Evolutionary conservation across 345 rosid genomes (phyloP), one percentile per base, ranked within the genome.

Genomic region (Salix caprea): DNA sequence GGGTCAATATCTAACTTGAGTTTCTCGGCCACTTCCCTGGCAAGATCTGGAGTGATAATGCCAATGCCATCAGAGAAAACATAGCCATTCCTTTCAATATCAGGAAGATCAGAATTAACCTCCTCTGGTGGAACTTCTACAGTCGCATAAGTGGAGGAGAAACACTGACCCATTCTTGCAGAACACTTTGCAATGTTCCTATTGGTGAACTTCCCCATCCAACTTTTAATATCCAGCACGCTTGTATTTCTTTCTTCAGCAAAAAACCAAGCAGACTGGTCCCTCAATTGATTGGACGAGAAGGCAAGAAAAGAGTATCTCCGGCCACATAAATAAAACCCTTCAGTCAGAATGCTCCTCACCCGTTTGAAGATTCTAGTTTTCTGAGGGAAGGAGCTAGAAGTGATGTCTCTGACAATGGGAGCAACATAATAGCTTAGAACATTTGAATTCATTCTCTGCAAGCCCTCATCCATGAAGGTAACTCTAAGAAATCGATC

Each of bases 91-190:
- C 93, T 88, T 83, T 81, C 13, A 48, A 92, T 75, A 78, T 95
- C 97, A 21, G 88, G 87, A 84, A 91, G 90, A 14, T 73, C 56
- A 18, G 5, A 72, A 73, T 89, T 77, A 70, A 86, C 93, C 86
- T 92, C 82, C 1, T 13, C 2, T 77, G 68, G 68, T 77, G 92
- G 90, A 80, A 91, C 94, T 74, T 90, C 96, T 58, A 93, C 90
- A 32, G 92, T 87, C 10, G 97, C 91, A 82, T 93, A 92, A 28
- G 97, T 91, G n/a, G 99, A 95, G 40, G 99, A 95, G 85, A 93
- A 95, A 85, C 97, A 95, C 70, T 80, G 90, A 34, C 99, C 99
- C 97, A 92, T 95, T 89, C 94, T 86, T 37, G 93, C 97, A 75
- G 99, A 97, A 84, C 97, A 91, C 82, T 88, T 95, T 32, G 97